These are phyloP conservation scores for Davidsoniella virescens DNA, from an alignment of 2,329 filamentous ascomycete genomes.

Conservation along the genomic window DNA sequence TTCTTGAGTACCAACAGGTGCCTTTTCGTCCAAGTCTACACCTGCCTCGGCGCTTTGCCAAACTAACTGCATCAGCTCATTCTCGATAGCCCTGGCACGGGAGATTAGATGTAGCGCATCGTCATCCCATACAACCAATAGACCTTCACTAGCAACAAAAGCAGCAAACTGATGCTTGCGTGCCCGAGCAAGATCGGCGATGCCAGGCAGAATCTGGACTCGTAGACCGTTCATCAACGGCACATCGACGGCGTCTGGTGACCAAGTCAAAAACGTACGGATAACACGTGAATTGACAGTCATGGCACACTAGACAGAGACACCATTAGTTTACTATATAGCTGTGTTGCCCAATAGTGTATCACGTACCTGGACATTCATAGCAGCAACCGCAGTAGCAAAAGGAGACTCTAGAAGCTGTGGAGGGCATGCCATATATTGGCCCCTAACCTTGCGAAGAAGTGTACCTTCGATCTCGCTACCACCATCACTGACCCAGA, in stretches of 20 bases:
- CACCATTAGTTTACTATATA: not conserved
- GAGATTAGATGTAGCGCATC: slow-evolving; percentile 54
- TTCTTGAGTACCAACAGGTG: not conserved
- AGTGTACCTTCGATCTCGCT: slow-evolving; percentile 58
- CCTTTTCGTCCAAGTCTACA: slow-evolving; percentile 29
- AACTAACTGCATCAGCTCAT: slow-evolving; percentile 60
- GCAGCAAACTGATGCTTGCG: slow-evolving; percentile 69
- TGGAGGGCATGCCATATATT: slow-evolving; percentile 59
- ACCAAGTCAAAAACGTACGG: slow-evolving; percentile 60
- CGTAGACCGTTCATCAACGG: slow-evolving; percentile 62
- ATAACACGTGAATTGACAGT: slow-evolving; percentile 68
- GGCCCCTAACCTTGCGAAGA: slow-evolving; percentile 47
- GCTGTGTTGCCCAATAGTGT: too few species aligned
- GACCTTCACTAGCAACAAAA: slow-evolving; percentile 53
- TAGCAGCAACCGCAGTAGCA: slow-evolving; percentile 45
- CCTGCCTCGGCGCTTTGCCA: slow-evolving; percentile 46
- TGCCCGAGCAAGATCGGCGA: slow-evolving; percentile 53
- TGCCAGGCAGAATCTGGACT: slow-evolving; percentile 56
- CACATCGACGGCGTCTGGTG: slow-evolving; percentile 56
- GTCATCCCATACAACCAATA: slow-evolving; percentile 71
- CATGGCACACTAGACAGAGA: slow-evolving; percentile 48
- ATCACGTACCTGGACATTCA: slow-evolving; percentile 50
- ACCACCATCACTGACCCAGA: slow-evolving; percentile 57
- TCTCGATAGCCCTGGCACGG: slow-evolving; percentile 56
- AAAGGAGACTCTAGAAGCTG: slow-evolving; percentile 46